Percentiles rank a stretch among this genome's conserved stretches.
Evolutionary conservation across 2,329 filamentous ascomycete species (phyloP).

Genomic region (Microsporum canis): DNA sequence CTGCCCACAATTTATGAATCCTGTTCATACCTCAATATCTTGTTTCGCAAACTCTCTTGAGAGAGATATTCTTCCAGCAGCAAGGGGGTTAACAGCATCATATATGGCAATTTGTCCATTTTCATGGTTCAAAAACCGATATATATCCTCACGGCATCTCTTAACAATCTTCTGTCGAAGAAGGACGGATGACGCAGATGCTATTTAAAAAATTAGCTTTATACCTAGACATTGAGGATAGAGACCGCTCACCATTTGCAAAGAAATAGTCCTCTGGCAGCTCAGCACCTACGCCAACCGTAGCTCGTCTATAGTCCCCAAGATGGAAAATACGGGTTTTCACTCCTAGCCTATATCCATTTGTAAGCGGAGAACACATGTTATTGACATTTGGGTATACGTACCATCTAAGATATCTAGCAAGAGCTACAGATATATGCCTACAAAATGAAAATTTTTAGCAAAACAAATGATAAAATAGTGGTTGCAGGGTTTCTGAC

Average conservation of each 20-base stretch:
- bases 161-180: slow-evolving; percentile 94
- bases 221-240: background rate
- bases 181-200: slow-evolving; percentile 82
- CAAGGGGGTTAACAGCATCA: slow-evolving; percentile 89
- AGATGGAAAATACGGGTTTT: slow-evolving; percentile 97
- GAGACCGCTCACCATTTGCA: slow-evolving; percentile 52
- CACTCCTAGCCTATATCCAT: slow-evolving; percentile 62
- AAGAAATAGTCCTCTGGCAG: slow-evolving; percentile 98
- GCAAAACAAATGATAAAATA: background rate
- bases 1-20: background rate
- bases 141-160: slow-evolving; percentile 94
- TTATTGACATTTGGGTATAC: slow-evolving; percentile 16
- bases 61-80: slow-evolving; percentile 66
- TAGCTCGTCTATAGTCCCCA: slow-evolving; percentile 88
- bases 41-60: slow-evolving; percentile 98
- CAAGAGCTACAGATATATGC: slow-evolving; percentile 90
- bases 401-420: slow-evolving; percentile 82
- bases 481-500: slow-evolving; percentile 37
- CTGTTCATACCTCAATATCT: slow-evolving; percentile 61
- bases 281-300: slow-evolving; percentile 68
- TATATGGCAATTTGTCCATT: slow-evolving; percentile 98
- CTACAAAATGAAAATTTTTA: slow-evolving; percentile 31
- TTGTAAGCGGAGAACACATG: slow-evolving; percentile 12
- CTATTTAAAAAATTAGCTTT: slow-evolving; percentile 17
- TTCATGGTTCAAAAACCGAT: slow-evolving; percentile 89